Percentiles rank a stretch among this genome's conserved stretches.
phyloP scores from a whole-genome alignment of 2,329 filamentous ascomycete genomes.

The Rhexocercosporidium sp. region DNA sequence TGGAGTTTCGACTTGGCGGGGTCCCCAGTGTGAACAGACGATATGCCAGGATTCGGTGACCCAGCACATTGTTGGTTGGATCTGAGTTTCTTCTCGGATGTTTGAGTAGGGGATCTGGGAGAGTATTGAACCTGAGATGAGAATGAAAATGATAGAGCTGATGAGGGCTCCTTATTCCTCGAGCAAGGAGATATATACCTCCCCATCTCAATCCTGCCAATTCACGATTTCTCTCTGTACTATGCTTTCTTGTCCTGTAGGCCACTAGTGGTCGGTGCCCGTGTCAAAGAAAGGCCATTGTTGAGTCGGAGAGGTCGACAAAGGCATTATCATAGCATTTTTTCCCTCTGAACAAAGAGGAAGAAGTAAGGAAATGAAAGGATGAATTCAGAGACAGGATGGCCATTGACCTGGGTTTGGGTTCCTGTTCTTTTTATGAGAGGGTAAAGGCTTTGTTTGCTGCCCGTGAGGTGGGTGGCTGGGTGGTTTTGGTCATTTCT shows the following conservation, averaged over 20 bases:
- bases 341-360: background rate
- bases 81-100: too few relatives aligned
- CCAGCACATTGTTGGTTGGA: slow-evolving; percentile 7
- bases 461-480: background rate
- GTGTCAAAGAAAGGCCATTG: slow-evolving; percentile 6
- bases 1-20: background rate
- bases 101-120: background rate
- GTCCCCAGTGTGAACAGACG: slow-evolving; percentile 13
- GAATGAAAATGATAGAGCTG: background rate
- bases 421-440: background rate
- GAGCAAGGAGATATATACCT: background rate
- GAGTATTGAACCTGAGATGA: background rate
- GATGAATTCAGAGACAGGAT: background rate
- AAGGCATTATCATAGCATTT: background rate
- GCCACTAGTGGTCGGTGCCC: too few relatives aligned
- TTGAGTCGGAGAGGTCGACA: background rate
- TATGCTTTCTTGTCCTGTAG: background rate
- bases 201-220: background rate
- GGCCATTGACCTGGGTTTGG: background rate
- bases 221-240: background rate
- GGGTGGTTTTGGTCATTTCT: too few relatives aligned
- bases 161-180: background rate
- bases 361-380: background rate
- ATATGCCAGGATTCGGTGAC: background rate
- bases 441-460: background rate